Evolutionary conservation across 2,329 filamentous ascomycete genomes (phyloP).

Genomic region (Fusarium drepaniforme): DNA sequence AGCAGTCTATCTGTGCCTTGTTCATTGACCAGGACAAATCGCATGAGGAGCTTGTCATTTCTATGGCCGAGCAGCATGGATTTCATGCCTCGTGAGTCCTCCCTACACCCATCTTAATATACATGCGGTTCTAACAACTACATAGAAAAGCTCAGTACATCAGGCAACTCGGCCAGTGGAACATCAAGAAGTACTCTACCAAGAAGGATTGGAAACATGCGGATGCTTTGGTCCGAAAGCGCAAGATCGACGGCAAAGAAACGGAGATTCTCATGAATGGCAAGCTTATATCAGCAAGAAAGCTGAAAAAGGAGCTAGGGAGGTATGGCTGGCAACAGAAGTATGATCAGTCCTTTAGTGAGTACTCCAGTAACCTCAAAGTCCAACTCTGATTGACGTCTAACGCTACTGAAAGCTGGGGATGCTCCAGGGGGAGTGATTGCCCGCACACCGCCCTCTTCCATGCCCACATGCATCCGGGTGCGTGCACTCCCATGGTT

Average conservation of each 20-base stretch:
- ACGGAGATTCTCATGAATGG: not conserved
- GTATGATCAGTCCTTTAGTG: not conserved
- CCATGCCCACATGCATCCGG: no score
- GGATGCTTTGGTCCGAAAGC: not conserved
- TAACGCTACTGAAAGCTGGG: not conserved
- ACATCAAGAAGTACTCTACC: not conserved
- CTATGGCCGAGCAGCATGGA: not conserved
- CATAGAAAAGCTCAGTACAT: not conserved
- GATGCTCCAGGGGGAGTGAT: not conserved
- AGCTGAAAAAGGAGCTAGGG: not conserved
- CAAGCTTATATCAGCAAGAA: not conserved
- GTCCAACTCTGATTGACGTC: not conserved
- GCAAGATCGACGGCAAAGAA: not conserved
- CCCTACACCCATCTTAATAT: no score
- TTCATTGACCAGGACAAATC: not conserved
- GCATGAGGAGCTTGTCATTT: not conserved
- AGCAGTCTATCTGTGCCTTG: not conserved
- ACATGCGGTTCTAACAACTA: not conserved
- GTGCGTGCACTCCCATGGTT: no score
- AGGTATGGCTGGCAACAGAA: not conserved
- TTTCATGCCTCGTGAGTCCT: not conserved
- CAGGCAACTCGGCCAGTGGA: not conserved
- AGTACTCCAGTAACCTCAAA: not conserved
- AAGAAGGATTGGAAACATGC: not conserved
- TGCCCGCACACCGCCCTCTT: not conserved